These are phyloP conservation scores for Abrus precatorius DNA, from an alignment of 306 rosid species.

Conservation along the genomic window DNA sequence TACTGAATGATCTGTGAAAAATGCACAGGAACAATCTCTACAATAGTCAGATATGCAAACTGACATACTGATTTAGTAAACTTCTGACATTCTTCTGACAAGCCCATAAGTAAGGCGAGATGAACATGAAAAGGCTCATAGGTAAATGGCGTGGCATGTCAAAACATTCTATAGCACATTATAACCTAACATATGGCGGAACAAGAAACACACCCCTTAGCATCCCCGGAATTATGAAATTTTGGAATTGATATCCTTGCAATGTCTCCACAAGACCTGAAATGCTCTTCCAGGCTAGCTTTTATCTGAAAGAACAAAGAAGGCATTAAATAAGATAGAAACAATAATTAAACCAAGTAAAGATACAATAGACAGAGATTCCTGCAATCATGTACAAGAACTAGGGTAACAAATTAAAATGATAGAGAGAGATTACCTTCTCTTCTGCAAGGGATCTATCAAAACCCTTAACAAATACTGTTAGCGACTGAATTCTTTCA, in stretches of 20 bases:
- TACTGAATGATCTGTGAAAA: constrained; percentile 1
- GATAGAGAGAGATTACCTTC: constrained; percentile 57
- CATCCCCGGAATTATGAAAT: constrained; percentile 53
- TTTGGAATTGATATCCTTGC: constrained; percentile 67
- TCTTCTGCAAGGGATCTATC: constrained; percentile 59
- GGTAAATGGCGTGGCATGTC: constrained; percentile 13
- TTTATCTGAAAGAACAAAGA: constrained; percentile 57
- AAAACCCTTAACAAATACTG: constrained; percentile 69
- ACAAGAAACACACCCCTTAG: constrained; percentile 68
- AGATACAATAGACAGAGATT: not conserved
- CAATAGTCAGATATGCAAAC: not conserved
- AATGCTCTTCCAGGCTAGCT: constrained; percentile 62
- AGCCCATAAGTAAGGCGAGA: not conserved
- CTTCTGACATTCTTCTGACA: not conserved
- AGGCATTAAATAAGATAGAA: constrained; percentile 1
- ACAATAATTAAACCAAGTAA: constrained; percentile 18
- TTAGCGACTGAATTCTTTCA: constrained; percentile 50
- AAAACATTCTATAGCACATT: constrained; percentile 7
- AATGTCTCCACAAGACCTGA: constrained; percentile 76
- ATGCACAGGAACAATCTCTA: not conserved
- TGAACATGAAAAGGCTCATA: not conserved
- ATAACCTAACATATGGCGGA: not conserved
- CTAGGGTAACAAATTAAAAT: constrained; percentile 19
- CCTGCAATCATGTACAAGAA: constrained; percentile 11
- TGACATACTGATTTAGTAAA: not conserved